Conservation (phyloP, 495 filamentous ascomycete genomes). For the Neurospora sp. region DNA sequence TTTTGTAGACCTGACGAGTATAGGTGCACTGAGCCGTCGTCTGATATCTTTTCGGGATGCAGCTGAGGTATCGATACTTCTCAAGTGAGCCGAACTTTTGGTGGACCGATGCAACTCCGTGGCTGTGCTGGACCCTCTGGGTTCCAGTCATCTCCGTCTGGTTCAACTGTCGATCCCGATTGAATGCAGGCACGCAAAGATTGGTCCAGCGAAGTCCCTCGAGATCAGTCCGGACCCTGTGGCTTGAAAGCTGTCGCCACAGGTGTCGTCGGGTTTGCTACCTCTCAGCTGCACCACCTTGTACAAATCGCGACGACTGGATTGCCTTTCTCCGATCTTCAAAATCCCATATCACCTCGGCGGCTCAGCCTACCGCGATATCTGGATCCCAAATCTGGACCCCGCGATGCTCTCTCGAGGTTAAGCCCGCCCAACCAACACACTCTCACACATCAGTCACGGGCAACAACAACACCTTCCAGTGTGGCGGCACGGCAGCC, state of each 20-base stretch:
- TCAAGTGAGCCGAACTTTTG: neutral
- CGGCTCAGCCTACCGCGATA: neutral
- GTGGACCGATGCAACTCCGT: neutral
- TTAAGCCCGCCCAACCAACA: neutral
- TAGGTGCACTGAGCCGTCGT: neutral
- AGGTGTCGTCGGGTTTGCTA: neutral
- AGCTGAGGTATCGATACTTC: neutral
- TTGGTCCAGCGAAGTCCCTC: neutral
- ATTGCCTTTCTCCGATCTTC: neutral
- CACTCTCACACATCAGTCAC: neutral
- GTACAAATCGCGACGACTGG: neutral
- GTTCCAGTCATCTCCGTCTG: neutral
- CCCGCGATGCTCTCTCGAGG: neutral
- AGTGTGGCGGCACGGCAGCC: neutral
- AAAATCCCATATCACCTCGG: neutral
- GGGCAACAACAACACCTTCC: neutral
- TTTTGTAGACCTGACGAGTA: neutral
- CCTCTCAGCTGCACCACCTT: neutral
- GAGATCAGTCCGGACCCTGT: neutral
- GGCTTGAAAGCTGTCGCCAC: neutral
- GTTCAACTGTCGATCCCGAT: neutral
- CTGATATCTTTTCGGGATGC: neutral
- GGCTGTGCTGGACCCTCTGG: slow-evolving; percentile 4
- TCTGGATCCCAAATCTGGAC: neutral
- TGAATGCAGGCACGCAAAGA: neutral